Base-by-base conservation (phyloP, 345 rosid species). In the Boechera stricta region DNA sequence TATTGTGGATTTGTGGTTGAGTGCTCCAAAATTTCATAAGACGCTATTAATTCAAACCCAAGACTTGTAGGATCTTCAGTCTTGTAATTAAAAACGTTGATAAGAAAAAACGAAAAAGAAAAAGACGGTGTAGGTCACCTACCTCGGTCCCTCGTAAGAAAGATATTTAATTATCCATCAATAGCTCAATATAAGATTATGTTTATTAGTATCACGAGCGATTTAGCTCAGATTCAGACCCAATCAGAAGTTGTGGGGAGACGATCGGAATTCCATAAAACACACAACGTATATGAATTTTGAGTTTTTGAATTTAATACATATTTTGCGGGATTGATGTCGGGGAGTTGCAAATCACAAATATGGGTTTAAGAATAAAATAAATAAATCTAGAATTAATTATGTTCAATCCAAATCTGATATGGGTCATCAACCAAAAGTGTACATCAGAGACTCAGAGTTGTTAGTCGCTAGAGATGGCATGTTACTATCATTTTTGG, bases 71-170 rank as follows among this genome's bases (percentile, higher is more conserved):
- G 71, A 33, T 54, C 10, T 67, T 21, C 24, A 21, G 24, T 21
- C 24, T 21, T 21, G 11, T 16, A 26, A 39, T 10, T 0, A 39
- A 6, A 36, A n/a, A 36, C 7, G 33, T 21, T 48, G 55, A 33
- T 21, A 42, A 31, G 36, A 24, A 62, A 8, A 18, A 8, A 51
- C 11, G 7, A 36, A 5, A 2, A 44, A 57, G n/a, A 41, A 42
- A 29, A 33, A 12, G 47, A 4, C 16, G 11, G 36, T 58, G 32
- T 49, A 36, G 76, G 69, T 24, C 68, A 60, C 52, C 42, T 29
- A 73, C 53, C 24, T 49, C 58, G 47, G 48, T 71, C 66, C 38
- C 51, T 60, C 28, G 41, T 49, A 28, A 29, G 53, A 62, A 72
- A 62, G 32, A 62, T n/a, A 6, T 35, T 35, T 35, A 7, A 28